Conservation (phyloP, 78 protist genomes). For the Speleostelium caveatum region DNA sequence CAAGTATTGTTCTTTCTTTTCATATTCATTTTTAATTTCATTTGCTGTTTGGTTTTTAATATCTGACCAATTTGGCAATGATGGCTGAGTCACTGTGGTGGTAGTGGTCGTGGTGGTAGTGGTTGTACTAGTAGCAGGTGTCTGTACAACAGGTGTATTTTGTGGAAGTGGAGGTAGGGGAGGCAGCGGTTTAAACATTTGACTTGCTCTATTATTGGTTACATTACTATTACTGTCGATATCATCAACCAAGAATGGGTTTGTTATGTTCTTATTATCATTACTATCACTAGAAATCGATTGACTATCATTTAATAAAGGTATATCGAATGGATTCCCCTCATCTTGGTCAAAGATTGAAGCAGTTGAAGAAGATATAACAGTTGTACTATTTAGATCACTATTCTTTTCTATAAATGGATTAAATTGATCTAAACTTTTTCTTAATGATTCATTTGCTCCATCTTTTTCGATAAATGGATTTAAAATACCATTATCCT, state of each 20-base stretch:
- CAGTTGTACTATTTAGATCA: too few relatives aligned
- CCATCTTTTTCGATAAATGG: too few relatives aligned
- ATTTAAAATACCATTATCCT: too few relatives aligned
- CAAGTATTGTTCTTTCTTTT: not conserved
- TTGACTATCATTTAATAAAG: not conserved
- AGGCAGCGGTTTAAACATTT: not conserved
- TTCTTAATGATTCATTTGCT: too few relatives aligned
- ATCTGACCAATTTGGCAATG: not conserved
- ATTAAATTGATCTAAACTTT: too few relatives aligned
- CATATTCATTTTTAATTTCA: conserved; percentile 17
- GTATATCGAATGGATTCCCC: conserved; percentile 11
- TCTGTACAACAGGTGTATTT: too few relatives aligned
- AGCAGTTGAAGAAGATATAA: too few relatives aligned
- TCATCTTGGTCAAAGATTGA: too few relatives aligned
- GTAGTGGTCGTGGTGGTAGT: conserved; percentile 11
- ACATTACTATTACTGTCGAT: not conserved
- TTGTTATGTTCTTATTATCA: not conserved
- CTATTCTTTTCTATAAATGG: too few relatives aligned
- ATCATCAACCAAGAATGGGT: not conserved
- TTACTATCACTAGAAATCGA: not conserved
- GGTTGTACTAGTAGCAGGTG: not conserved
- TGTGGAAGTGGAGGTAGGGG: too few relatives aligned
- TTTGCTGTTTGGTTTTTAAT: not conserved
- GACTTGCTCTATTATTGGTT: not conserved
- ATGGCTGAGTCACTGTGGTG: not conserved